Conservation (phyloP, 805 yeast genomes). For the Ogataea pini region DNA sequence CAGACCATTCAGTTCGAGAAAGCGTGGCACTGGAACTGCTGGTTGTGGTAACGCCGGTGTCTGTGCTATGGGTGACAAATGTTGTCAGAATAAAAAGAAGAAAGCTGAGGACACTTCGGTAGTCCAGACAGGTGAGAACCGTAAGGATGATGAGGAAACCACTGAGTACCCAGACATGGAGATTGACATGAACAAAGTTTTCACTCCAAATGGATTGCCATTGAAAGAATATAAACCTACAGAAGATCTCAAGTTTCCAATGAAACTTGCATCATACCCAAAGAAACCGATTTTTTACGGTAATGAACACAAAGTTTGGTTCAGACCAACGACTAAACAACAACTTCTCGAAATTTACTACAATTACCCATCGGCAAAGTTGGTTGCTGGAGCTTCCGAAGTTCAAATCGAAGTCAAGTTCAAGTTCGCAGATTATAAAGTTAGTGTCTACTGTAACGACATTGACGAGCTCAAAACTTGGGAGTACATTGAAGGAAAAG, state of each 20-base stretch:
- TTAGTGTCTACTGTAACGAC: constrained; percentile 44
- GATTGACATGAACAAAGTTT: constrained; percentile 35
- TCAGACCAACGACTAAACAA: constrained; percentile 42
- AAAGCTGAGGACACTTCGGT: not conserved
- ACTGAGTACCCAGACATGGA: constrained; percentile 33
- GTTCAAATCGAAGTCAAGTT: constrained; percentile 48
- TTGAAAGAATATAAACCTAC: constrained; percentile 40
- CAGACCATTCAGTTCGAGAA: constrained; percentile 22
- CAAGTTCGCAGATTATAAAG: constrained; percentile 42
- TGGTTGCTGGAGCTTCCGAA: constrained; percentile 51
- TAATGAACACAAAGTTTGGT: constrained; percentile 43
- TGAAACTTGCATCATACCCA: constrained; percentile 32
- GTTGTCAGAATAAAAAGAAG: constrained; percentile 36
- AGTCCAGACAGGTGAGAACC: constrained; percentile 24
- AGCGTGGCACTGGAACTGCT: constrained; percentile 7
- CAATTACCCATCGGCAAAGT: constrained; percentile 38
- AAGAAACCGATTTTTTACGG: constrained; percentile 39
- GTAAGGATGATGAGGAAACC: constrained; percentile 16
- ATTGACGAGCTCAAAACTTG: constrained; percentile 40
- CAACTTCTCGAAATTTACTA: constrained; percentile 39
- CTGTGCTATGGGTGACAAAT: constrained; percentile 39
- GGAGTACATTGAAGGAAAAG: constrained; percentile 40
- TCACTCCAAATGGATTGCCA: constrained; percentile 43
- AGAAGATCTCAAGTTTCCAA: constrained; percentile 45
- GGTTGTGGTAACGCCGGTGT: constrained; percentile 8